These are phyloP conservation scores for Gentiana macrophylla DNA, from an alignment of 257 asterid species.

Conservation along the genomic window DNA sequence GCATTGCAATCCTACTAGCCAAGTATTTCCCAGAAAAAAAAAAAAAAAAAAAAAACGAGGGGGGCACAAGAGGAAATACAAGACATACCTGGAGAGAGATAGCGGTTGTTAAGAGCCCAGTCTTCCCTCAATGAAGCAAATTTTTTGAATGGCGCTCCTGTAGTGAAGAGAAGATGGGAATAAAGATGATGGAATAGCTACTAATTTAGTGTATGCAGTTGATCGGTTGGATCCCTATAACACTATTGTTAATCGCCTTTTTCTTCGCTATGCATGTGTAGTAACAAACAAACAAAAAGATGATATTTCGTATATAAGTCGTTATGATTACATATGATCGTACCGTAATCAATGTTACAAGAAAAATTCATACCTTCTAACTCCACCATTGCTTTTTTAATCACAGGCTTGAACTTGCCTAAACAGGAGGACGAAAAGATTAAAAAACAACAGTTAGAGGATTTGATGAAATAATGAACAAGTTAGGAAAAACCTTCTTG, in stretches of 20 bases:
- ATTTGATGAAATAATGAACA: not conserved
- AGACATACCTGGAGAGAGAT: slow-evolving; percentile 66
- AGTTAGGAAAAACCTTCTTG: not conserved
- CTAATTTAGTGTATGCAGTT: no score
- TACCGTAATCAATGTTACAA: not conserved
- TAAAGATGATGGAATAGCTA: not conserved
- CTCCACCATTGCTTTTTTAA: slow-evolving; percentile 99
- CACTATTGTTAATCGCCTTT: no score
- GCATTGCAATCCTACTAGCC: not conserved
- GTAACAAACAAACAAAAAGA: no score
- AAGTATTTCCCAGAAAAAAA: not conserved
- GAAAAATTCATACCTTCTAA: slow-evolving; percentile 50
- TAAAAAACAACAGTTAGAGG: not conserved
- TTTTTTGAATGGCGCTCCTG: slow-evolving; percentile 92
- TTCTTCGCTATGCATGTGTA: no score
- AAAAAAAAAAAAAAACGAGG: not conserved
- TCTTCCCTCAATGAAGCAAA: slow-evolving; percentile 70
- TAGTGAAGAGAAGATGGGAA: not conserved
- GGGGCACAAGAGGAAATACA: not conserved
- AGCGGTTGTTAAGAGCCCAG: slow-evolving; percentile 87
- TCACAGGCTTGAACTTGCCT: slow-evolving; percentile 99
- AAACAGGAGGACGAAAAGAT: not conserved
- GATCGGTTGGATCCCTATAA: no score
- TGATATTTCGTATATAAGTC: no score
- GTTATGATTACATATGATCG: no score